Base-by-base conservation (phyloP, 2,329 filamentous ascomycete species). In the Colletotrichum godetiae region DNA sequence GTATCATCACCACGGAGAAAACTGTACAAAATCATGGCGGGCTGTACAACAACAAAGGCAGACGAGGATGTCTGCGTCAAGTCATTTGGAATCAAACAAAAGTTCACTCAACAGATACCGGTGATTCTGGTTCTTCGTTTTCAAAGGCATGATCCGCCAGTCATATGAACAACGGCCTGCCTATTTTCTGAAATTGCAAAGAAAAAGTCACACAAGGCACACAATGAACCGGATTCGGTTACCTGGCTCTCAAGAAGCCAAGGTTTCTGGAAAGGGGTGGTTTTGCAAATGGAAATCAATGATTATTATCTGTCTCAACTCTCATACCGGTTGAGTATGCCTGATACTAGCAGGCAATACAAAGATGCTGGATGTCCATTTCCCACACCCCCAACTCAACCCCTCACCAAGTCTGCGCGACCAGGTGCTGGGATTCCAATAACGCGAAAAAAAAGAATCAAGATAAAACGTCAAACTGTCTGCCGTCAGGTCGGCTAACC, bases 21-120 rank as follows among this genome's bases (percentile, higher is more conserved):
- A 52, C n/a, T 71, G 71, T 71, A 66, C 71, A 61, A 72, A 61
- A 55, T 33, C 37, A 57, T 49, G 56, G 19, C 15, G 56, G 56
- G 56, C 61, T 66, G 56, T 73, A 71, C 61, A 71, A 71, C 67
- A 70, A 46, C 56, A 22, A 58, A 52, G 37, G 49, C 12, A 69
- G 35, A 55, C 33, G 55, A 42, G 22, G 8, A 7, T 49, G 27
- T 49, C 37, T 58, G 65, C 70, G 46, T 35, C 24, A 29, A 53
- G 31, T 55, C 46, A 42, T 15, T 42, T 49, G 22, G 24, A 66
- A 73, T 42, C 52, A 37, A 53, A 27, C 15, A 66, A 52, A 65
- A 71, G 49, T 65, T 73, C 67, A 73, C 67, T 66, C 53, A 63
- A 22, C 1, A 19, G 8, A 27, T 24, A 13, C 12, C n/a, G 31